Conservation (phyloP, 202 grass and related monocot genomes). For the Carex sylvatica region DNA sequence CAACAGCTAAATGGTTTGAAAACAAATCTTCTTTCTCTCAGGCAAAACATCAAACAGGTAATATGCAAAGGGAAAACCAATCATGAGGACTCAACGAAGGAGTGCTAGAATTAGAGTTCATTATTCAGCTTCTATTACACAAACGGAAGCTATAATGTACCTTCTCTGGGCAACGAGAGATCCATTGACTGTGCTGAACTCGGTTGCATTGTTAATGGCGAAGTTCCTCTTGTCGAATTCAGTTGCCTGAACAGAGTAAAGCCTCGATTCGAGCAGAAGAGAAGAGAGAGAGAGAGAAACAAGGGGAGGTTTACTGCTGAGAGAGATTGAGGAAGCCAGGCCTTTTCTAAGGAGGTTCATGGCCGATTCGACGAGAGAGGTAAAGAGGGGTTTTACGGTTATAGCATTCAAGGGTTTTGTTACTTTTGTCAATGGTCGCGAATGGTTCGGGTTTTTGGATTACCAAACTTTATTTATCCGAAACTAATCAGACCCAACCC, state of each 20-base stretch:
- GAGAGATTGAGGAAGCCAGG: slow-evolving; percentile 13
- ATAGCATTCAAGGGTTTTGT: slow-evolving; percentile 1
- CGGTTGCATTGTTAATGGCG: slow-evolving; percentile 50
- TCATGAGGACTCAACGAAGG: neutral
- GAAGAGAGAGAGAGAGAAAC: slow-evolving; percentile 10
- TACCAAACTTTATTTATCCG: too few species aligned
- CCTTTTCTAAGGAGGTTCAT: slow-evolving; percentile 24
- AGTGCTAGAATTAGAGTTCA: neutral
- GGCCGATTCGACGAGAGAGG: neutral
- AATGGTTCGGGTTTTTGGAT: neutral
- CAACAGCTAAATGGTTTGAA: neutral
- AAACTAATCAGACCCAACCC: too few species aligned
- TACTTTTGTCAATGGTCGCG: neutral
- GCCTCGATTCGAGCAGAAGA: neutral
- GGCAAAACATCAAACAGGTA: slow-evolving; percentile 46
- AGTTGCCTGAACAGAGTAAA: neutral
- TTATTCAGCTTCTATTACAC: neutral
- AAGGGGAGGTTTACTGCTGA: neutral
- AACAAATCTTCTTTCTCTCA: neutral
- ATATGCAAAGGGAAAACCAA: slow-evolving; percentile 6
- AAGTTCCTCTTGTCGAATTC: slow-evolving; percentile 72
- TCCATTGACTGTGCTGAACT: slow-evolving; percentile 72
- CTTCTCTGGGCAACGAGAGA: slow-evolving; percentile 67
- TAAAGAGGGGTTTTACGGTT: neutral
- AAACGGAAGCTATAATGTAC: slow-evolving; percentile 20